Evolutionary conservation across 176 grass and related monocot species (phyloP).

Genomic region (Oryza officinalis): DNA sequence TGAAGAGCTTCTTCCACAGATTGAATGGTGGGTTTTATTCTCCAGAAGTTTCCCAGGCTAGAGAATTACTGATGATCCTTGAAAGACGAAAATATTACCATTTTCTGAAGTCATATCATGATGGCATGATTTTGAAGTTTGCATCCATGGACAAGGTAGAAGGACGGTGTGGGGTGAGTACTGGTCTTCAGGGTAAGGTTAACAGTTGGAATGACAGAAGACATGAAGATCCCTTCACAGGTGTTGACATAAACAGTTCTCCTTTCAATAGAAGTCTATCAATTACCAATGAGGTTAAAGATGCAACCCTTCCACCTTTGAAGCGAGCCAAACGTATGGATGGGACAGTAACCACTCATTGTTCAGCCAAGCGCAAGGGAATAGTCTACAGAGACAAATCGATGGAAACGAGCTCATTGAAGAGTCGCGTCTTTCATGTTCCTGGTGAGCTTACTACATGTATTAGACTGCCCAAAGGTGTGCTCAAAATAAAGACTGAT

Average conservation of each 20-base stretch:
- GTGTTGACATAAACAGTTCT: conserved; percentile 48
- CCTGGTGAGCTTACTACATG: neutral
- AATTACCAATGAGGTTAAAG: conserved; percentile 20
- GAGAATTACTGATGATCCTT: conserved; percentile 54
- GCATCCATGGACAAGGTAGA: conserved; percentile 47
- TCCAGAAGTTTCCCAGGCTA: conserved; percentile 61
- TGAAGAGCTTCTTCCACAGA: conserved; percentile 45
- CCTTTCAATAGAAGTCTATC: conserved; percentile 46
- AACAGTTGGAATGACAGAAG: conserved; percentile 38
- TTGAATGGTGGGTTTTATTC: conserved; percentile 81
- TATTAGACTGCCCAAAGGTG: conserved; percentile 53
- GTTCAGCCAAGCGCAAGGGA: conserved; percentile 45
- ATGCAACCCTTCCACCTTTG: conserved; percentile 28
- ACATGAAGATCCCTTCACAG: conserved; percentile 39
- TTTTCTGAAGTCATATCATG: conserved; percentile 64
- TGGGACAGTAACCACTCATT: conserved; percentile 29
- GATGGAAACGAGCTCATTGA: conserved; percentile 34
- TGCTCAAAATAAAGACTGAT: conserved; percentile 66
- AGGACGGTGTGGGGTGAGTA: conserved; percentile 31
- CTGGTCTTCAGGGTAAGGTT: conserved; percentile 50
- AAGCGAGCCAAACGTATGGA: conserved; percentile 48
- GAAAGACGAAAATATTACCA: conserved; percentile 66
- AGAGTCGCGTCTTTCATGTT: conserved; percentile 34
- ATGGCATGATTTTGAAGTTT: conserved; percentile 59
- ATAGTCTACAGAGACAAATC: conserved; percentile 39